phyloP scores from a whole-genome alignment of 2,329 filamentous ascomycete species.

The Pseudocercospora pini-densiflorae region DNA sequence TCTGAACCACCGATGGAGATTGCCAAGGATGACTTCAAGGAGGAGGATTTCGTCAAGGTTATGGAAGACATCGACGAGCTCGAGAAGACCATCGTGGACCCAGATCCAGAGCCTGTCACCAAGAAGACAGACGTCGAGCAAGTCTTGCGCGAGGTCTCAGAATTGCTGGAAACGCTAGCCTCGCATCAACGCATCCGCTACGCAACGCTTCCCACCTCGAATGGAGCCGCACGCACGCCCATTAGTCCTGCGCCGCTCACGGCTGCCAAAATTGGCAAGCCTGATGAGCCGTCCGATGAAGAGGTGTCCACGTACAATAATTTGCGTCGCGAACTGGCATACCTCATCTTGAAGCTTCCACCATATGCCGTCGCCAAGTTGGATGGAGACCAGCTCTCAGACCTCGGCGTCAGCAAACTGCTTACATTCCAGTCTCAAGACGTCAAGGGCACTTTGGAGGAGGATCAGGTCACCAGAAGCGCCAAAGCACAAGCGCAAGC shows the following conservation, averaged over 20 bases:
- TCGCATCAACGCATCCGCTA: conserved; percentile 82
- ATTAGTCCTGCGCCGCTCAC: conserved; percentile 69
- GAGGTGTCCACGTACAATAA: conserved; percentile 69
- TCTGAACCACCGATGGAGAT: not conserved
- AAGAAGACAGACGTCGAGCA: conserved; percentile 44
- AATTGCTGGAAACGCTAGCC: conserved; percentile 74
- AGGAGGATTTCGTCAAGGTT: conserved; percentile 39
- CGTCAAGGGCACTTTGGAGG: conserved; percentile 80
- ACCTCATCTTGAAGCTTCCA: conserved; percentile 76
- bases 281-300: conserved; percentile 66
- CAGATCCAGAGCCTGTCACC: conserved; percentile 28
- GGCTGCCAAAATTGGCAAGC: conserved; percentile 57
- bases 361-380: conserved; percentile 86
- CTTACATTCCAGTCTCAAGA: conserved; percentile 74
- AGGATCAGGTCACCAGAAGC: conserved; percentile 65
- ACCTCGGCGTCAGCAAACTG: conserved; percentile 79
- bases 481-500: conserved; percentile 45
- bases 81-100: conserved; percentile 32
- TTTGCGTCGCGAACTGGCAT: conserved; percentile 73
- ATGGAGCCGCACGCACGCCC: conserved; percentile 34
- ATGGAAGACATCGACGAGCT: conserved; percentile 33
- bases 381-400: conserved; percentile 82
- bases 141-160: conserved; percentile 73
- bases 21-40: conserved; percentile 41
- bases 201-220: conserved; percentile 62